Conservation (phyloP, 306 rosid genomes). For the Sesbania bispinosa region DNA sequence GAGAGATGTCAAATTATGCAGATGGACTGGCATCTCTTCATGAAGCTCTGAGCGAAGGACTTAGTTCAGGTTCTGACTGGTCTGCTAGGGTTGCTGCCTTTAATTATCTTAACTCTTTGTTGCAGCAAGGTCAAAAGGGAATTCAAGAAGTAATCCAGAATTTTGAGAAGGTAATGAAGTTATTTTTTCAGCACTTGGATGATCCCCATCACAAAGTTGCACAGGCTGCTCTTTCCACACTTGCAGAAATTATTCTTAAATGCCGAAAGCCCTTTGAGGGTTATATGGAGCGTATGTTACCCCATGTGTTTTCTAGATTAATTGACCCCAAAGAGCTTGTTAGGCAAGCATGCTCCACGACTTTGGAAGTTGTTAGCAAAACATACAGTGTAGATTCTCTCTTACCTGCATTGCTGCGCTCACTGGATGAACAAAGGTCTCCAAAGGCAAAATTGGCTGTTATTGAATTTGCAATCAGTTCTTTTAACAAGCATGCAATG, state of each 20-base stretch:
- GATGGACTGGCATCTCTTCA: conserved; percentile 81
- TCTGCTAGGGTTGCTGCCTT: conserved; percentile 94
- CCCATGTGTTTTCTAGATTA: conserved; percentile 96
- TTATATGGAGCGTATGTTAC: conserved; percentile 92
- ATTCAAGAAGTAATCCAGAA: conserved; percentile 83
- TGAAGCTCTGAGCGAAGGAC: conserved; percentile 92
- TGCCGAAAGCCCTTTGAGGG: conserved; percentile 93
- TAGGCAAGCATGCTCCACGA: conserved; percentile 78
- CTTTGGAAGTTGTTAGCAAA: conserved; percentile 81
- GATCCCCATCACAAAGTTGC: conserved; percentile 99
- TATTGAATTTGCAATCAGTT: conserved; percentile 82
- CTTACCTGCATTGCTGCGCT: conserved; percentile 91
- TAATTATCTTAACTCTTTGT: conserved; percentile 74
- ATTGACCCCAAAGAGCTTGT: conserved; percentile 97
- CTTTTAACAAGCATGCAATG: conserved; percentile 80
- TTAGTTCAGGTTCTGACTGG: conserved; percentile 95
- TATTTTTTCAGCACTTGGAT: conserved; percentile 96
- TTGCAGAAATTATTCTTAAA: conserved; percentile 84
- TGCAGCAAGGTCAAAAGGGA: conserved; percentile 94
- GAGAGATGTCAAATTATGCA: conserved; percentile 68
- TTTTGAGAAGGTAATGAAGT: conserved; percentile 99
- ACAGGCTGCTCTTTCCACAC: conserved; percentile 96
- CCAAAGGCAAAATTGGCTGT: conserved; percentile 99
- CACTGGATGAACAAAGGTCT: conserved; percentile 95
- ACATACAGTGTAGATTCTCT: conserved; percentile 88